Evolutionary conservation across 345 rosid genomes (phyloP).

Genomic region (Lumnitzera racemosa): DNA sequence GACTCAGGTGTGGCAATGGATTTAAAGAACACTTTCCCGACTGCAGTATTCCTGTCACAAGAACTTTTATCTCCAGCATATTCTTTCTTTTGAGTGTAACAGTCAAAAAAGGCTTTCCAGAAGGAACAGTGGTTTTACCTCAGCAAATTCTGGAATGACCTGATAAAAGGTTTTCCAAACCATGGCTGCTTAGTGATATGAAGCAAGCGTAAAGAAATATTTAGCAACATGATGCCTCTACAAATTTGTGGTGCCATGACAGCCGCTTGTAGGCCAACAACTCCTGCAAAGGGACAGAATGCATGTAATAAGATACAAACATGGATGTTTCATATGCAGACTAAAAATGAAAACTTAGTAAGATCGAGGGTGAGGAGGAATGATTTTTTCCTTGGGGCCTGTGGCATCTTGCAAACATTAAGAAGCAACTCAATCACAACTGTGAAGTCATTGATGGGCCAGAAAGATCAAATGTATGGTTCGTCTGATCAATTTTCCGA

Average conservation of each 20-base stretch:
- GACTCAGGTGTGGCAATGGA: constrained; percentile 64
- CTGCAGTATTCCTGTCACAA: constrained; percentile 57
- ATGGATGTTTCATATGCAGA: too few species aligned
- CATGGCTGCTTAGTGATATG: constrained; percentile 78
- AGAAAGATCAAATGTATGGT: too few species aligned
- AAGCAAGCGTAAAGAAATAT: constrained; percentile 84
- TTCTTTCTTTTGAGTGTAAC: neutral
- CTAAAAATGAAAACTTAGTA: too few species aligned
- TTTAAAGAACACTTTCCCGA: constrained; percentile 58
- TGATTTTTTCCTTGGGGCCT: too few species aligned
- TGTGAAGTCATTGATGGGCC: too few species aligned
- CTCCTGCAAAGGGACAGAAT: constrained; percentile 28
- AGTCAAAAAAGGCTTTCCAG: constrained; percentile 3
- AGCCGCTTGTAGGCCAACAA: constrained; percentile 94
- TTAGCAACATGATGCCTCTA: constrained; percentile 55
- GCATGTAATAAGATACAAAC: neutral
- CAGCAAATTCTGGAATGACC: constrained; percentile 69
- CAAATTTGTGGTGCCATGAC: constrained; percentile 58
- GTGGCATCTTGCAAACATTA: too few species aligned
- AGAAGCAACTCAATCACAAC: too few species aligned
- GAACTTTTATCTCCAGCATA: neutral
- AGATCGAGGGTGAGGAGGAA: too few species aligned
- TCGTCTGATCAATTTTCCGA: too few species aligned
- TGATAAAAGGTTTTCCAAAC: constrained; percentile 70
- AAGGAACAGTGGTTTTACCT: constrained; percentile 33